phyloP scores from a whole-genome alignment of 106 monocot genomes.

The Alisma plantagoaquatica region DNA sequence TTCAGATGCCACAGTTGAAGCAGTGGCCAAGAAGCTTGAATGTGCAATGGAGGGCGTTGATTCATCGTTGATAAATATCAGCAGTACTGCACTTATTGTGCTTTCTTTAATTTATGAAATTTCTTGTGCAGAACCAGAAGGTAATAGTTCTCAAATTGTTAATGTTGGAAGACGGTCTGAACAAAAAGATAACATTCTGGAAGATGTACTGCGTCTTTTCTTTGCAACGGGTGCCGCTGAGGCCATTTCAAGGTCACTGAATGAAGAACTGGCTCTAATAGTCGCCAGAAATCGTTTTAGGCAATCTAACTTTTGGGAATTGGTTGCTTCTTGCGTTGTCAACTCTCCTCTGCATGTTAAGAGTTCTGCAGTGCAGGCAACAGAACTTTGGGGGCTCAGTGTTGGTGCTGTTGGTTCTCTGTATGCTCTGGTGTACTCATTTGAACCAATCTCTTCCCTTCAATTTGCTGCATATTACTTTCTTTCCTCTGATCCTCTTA shows the following conservation, averaged over 20 bases:
- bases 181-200: conserved; percentile 35
- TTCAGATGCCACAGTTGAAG: conserved; percentile 15
- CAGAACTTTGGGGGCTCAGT: conserved; percentile 92
- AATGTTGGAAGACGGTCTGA: conserved; percentile 31
- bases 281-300: conserved; percentile 48
- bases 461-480: conserved; percentile 67
- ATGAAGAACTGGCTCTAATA: conserved; percentile 38
- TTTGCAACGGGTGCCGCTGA: conserved; percentile 64
- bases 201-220: conserved; percentile 66
- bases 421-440: conserved; percentile 81
- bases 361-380: conserved; percentile 44
- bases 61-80: conserved; percentile 32
- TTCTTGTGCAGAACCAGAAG: conserved; percentile 26
- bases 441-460: conserved; percentile 37
- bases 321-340: conserved; percentile 55
- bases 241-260: conserved; percentile 51
- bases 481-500: conserved; percentile 57
- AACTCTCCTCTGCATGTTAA: conserved; percentile 50
- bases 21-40: conserved; percentile 37
- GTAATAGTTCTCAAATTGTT: conserved; percentile 5
- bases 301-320: conserved; percentile 63
- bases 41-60: conserved; percentile 33
- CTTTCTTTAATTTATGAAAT: conserved; percentile 32
- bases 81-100: conserved; percentile 42
- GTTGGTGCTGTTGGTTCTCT: conserved; percentile 53